phyloP scores from a whole-genome alignment of 2,329 filamentous ascomycete species.

The Thelonectria discophora region DNA sequence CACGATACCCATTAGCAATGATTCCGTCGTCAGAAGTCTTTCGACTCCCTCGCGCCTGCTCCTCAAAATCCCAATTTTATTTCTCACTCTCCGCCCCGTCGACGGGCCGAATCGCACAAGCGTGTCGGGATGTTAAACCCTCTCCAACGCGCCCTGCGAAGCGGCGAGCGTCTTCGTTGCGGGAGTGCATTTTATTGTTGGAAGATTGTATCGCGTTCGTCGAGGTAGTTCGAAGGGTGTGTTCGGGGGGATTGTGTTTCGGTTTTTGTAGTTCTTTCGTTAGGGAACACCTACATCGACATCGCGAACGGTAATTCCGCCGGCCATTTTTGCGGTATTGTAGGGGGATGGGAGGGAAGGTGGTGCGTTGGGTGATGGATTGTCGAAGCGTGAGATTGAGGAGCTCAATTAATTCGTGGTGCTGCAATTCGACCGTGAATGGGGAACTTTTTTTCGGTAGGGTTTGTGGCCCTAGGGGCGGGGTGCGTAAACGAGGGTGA shows the following conservation, averaged over 20 bases:
- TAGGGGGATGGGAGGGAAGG: slow-evolving; percentile 39
- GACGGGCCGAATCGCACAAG: slow-evolving; percentile 32
- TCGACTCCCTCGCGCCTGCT: slow-evolving; percentile 78
- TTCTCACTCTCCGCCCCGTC: slow-evolving; percentile 29
- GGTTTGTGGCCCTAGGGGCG: slow-evolving; percentile 46
- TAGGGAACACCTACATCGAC: slow-evolving; percentile 74
- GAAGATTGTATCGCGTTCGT: slow-evolving; percentile 32
- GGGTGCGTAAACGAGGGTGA: slow-evolving; percentile 31
- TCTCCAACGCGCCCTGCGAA: slow-evolving; percentile 28
- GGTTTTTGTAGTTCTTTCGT: slow-evolving; percentile 28
- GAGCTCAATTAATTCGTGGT: slow-evolving; percentile 31
- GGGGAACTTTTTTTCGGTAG: slow-evolving; percentile 44
- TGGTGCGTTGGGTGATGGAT: slow-evolving; percentile 46
- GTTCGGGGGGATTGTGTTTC: slow-evolving; percentile 17
- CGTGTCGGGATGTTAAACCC: slow-evolving; percentile 25
- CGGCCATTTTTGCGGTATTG: slow-evolving; percentile 76
- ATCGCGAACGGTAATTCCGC: slow-evolving; percentile 84
- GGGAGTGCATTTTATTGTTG: slow-evolving; percentile 33
- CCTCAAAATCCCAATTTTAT: slow-evolving; percentile 49
- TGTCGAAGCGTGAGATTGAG: slow-evolving; percentile 43
- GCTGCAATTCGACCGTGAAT: slow-evolving; percentile 30
- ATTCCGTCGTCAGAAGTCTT: slow-evolving; percentile 80
- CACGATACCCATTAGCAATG: slow-evolving; percentile 68
- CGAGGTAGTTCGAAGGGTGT: slow-evolving; percentile 3
- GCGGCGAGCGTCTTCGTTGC: slow-evolving; percentile 28